Percentiles rank a stretch among this genome's conserved stretches.
Conservation (phyloP, 345 rosid genomes). For the Excoecaria agallocha region DNA sequence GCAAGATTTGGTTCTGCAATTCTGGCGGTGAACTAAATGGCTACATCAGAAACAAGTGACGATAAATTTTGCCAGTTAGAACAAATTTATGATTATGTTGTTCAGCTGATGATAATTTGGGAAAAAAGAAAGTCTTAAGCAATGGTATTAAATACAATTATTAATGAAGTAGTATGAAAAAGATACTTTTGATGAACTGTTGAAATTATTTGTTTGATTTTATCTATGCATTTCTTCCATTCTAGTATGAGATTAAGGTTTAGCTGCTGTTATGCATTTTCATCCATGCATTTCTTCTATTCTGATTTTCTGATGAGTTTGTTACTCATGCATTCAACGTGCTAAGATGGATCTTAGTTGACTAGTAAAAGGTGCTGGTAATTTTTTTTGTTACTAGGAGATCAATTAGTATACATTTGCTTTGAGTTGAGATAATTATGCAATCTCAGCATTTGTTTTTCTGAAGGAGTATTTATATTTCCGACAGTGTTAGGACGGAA, state of each 20-base stretch:
- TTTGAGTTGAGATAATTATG: not conserved
- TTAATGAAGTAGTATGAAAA: not conserved
- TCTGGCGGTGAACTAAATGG: slow-evolving; percentile 3
- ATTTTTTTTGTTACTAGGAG: not conserved
- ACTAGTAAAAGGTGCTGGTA: not conserved
- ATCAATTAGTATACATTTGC: not conserved
- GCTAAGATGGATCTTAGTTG: not conserved
- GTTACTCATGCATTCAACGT: not conserved
- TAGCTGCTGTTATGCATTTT: no score
- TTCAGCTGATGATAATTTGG: not conserved
- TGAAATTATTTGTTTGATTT: not conserved
- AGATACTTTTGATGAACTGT: not conserved
- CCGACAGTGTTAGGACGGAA: no score
- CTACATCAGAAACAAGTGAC: not conserved
- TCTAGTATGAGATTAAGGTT: no score
- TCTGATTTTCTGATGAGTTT: not conserved
- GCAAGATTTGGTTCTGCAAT: not conserved
- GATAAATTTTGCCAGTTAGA: not conserved
- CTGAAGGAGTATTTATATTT: not conserved
- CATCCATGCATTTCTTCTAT: not conserved
- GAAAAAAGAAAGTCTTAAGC: not conserved
- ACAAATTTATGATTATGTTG: not conserved
- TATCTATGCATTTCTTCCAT: not conserved
- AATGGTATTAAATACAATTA: not conserved
- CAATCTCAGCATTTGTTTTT: not conserved